Evolutionary conservation across 2,329 filamentous ascomycete genomes (phyloP).

Genomic region (Xylariaceae sp.): DNA sequence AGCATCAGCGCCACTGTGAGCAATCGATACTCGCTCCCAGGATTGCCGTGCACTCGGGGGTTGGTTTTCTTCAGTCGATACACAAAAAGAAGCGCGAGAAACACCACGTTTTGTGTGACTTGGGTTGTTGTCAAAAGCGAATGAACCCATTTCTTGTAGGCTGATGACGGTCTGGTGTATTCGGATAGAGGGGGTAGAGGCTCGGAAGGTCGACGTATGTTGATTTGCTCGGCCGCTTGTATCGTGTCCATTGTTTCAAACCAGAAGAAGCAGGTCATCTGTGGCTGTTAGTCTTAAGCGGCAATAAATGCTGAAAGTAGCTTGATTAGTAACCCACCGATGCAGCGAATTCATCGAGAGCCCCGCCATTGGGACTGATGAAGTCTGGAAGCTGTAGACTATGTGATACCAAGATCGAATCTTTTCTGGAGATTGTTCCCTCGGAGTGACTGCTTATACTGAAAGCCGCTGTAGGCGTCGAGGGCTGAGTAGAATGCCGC

Average conservation of each 20-base stretch:
- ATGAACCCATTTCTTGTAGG: conserved; percentile 92
- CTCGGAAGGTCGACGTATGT: conserved; percentile 35
- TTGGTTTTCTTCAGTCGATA: conserved; percentile 91
- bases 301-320: too few species aligned
- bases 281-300: conserved; percentile 18
- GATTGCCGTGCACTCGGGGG: conserved; percentile 82
- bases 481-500: conserved; percentile 35
- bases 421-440: conserved; percentile 35
- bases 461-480: conserved; percentile 37
- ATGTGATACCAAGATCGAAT: conserved; percentile 51
- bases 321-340: conserved; percentile 54
- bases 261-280: conserved; percentile 98
- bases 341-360: conserved; percentile 77
- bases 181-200: conserved; percentile 53
- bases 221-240: conserved; percentile 66
- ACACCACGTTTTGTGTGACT: conserved; percentile 91
- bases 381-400: conserved; percentile 71
- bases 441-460: conserved; percentile 29
- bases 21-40: conserved; percentile 88
- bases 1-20: conserved; percentile 96
- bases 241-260: conserved; percentile 86
- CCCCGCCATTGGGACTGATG: conserved; percentile 73
- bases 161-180: conserved; percentile 72
- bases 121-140: conserved; percentile 90
- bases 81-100: conserved; percentile 87